Conservation (phyloP, 805 yeast species). For the Vanderwaltozyma tropicalis region DNA sequence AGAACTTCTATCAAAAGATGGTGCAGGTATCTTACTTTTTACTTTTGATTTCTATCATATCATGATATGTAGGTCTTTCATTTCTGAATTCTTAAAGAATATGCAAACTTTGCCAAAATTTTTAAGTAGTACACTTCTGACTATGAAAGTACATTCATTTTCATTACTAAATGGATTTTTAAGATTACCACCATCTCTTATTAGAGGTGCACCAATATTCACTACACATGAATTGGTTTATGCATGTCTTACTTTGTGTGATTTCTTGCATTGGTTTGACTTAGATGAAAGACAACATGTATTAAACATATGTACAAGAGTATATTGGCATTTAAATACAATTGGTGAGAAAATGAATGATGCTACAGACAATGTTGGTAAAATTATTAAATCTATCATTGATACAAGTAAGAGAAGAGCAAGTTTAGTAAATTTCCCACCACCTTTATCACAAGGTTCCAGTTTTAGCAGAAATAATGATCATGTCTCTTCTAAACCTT, state of each 20-base stretch:
- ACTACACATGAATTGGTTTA: slow-evolving; percentile 44
- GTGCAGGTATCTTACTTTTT: slow-evolving; percentile 38
- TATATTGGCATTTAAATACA: slow-evolving; percentile 49
- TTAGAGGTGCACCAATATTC: slow-evolving; percentile 46
- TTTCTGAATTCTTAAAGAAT: slow-evolving; percentile 23
- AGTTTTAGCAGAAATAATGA: too few relatives aligned
- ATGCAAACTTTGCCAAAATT: slow-evolving; percentile 17
- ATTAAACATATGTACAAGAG: slow-evolving; percentile 38
- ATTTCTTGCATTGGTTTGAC: slow-evolving; percentile 33
- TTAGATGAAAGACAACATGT: slow-evolving; percentile 33
- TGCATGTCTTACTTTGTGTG: slow-evolving; percentile 44
- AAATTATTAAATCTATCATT: slow-evolving; percentile 41
- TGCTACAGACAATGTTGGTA: slow-evolving; percentile 51
- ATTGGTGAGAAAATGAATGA: slow-evolving; percentile 48
- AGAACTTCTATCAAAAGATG: slow-evolving; percentile 36
- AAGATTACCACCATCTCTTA: slow-evolving; percentile 34
- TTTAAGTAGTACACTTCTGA: slow-evolving; percentile 26
- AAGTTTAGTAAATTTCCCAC: slow-evolving; percentile 8
- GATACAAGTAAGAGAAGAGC: slow-evolving; percentile 32
- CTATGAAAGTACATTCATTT: slow-evolving; percentile 37
- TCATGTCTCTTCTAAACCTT: neutral
- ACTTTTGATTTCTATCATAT: slow-evolving; percentile 40
- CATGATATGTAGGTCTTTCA: slow-evolving; percentile 31
- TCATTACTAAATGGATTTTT: slow-evolving; percentile 37
- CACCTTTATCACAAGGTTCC: too few relatives aligned